These are phyloP conservation scores for Didymosphaeria variabile DNA, from an alignment of 2,329 filamentous ascomycete genomes.

Conservation along the genomic window DNA sequence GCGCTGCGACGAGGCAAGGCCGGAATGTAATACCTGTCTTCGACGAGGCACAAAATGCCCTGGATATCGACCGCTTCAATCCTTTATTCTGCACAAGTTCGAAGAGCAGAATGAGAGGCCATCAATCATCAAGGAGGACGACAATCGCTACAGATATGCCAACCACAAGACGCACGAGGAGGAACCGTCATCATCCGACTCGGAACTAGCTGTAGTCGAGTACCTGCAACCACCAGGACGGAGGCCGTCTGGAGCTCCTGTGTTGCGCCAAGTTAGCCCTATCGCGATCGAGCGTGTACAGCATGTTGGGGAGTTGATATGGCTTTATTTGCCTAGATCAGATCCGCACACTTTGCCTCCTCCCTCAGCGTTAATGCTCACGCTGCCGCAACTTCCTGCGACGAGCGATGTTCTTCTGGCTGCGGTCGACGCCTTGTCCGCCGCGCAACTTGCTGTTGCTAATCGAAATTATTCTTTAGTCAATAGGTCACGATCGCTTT, in stretches of 20 bases:
- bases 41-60: constrained; percentile 47
- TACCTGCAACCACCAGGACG: constrained; percentile 23
- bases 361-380: constrained; percentile 47
- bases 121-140: constrained; percentile 46
- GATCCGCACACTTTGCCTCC: constrained; percentile 43
- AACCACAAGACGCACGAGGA: constrained; percentile 26
- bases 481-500: constrained; percentile 46
- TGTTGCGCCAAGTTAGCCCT: constrained; percentile 44
- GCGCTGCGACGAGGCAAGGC: constrained; percentile 47
- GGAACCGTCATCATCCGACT: constrained; percentile 13
- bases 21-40: constrained; percentile 47
- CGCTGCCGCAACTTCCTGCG: constrained; percentile 41
- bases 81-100: constrained; percentile 48
- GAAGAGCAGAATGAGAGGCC: constrained; percentile 38
- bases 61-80: constrained; percentile 46
- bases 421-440: constrained; percentile 45
- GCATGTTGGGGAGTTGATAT: constrained; percentile 44
- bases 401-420: constrained; percentile 42
- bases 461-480: constrained; percentile 41
- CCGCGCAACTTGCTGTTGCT: constrained; percentile 45
- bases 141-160: constrained; percentile 44
- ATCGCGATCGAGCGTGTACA: constrained; percentile 48
- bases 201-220: constrained; percentile 18
- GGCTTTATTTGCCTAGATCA: constrained; percentile 41
- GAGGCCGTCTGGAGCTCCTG: constrained; percentile 28